Conservation (phyloP, 1,284 basidiomycete species). For the Rhizopogon hawkerae region DNA sequence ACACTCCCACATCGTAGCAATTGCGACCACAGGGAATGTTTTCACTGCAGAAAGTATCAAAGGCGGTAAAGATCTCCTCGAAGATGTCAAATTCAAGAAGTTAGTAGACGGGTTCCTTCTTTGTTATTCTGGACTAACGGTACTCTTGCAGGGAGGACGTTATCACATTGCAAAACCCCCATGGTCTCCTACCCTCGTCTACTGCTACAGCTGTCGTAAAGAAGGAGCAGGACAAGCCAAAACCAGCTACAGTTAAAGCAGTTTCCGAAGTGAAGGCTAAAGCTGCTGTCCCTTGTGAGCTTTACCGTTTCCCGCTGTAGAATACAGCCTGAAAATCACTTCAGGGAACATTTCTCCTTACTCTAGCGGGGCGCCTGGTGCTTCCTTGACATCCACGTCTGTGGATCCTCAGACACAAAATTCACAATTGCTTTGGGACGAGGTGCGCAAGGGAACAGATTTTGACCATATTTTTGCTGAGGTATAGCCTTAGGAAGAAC, state of each 20-base stretch:
- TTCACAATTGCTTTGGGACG: constrained; percentile 84
- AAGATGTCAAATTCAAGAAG: constrained; percentile 82
- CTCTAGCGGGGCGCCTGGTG: constrained; percentile 85
- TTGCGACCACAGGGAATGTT: constrained; percentile 87
- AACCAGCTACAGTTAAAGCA: constrained; percentile 27
- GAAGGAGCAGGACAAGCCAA: constrained; percentile 24
- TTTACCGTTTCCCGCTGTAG: background rate
- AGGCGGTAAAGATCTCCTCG: constrained; percentile 78
- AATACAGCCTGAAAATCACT: constrained; percentile 8
- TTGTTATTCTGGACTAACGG: constrained; percentile 2
- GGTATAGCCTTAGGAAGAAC: constrained; percentile 52
- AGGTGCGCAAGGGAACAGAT: constrained; percentile 38
- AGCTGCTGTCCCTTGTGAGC: constrained; percentile 57
- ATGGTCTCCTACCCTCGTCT: constrained; percentile 56
- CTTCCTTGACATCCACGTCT: constrained; percentile 89
- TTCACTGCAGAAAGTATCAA: constrained; percentile 88
- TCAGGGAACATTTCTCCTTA: constrained; percentile 88
- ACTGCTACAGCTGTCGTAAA: constrained; percentile 24
- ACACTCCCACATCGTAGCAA: constrained; percentile 85
- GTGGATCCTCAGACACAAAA: constrained; percentile 72
- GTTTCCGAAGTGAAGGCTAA: constrained; percentile 43
- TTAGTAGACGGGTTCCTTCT: constrained; percentile 23
- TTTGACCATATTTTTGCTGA: background rate
- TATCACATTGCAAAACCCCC: constrained; percentile 87
- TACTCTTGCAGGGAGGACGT: constrained; percentile 63